Percentiles rank a stretch among this genome's conserved stretches.
phyloP scores from a whole-genome alignment of 2,329 filamentous ascomycete species.

The Paramyrothecium sp. region DNA sequence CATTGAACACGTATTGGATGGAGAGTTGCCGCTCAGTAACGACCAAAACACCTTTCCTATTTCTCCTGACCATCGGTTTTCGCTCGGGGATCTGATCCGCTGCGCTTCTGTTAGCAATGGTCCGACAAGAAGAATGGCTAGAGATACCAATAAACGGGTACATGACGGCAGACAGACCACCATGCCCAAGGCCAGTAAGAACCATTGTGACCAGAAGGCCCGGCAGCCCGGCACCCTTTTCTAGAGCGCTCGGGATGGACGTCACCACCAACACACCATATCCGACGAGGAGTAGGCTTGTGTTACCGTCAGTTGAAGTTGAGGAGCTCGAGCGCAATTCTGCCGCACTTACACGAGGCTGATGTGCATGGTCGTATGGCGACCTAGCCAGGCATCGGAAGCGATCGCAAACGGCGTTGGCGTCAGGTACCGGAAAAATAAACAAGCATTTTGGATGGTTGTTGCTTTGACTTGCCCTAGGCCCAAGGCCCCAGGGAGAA shows the following conservation, averaged over 20 bases:
- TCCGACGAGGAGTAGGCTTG: neutral
- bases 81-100: conserved; percentile 56
- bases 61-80: conserved; percentile 31
- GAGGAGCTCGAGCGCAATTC: neutral
- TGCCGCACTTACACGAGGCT: neutral
- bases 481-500: neutral
- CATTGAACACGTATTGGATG: conserved; percentile 58
- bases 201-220: conserved; percentile 47
- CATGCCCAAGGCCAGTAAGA: conserved; percentile 58
- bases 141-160: conserved; percentile 27
- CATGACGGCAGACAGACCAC: conserved; percentile 57
- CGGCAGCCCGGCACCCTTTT: neutral
- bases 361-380: neutral
- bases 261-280: neutral
- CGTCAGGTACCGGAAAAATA: neutral
- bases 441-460: neutral
- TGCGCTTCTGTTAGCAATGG: neutral
- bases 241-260: neutral
- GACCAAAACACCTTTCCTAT: conserved; percentile 22
- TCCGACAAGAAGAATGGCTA: neutral
- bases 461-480: neutral
- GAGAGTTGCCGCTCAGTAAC: conserved; percentile 53
- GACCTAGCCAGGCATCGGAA: neutral
- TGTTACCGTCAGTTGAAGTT: neutral
- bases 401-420: neutral